Evolutionary conservation across 2,329 filamentous ascomycete species (phyloP).

Genomic region (Epichloe amarillans): DNA sequence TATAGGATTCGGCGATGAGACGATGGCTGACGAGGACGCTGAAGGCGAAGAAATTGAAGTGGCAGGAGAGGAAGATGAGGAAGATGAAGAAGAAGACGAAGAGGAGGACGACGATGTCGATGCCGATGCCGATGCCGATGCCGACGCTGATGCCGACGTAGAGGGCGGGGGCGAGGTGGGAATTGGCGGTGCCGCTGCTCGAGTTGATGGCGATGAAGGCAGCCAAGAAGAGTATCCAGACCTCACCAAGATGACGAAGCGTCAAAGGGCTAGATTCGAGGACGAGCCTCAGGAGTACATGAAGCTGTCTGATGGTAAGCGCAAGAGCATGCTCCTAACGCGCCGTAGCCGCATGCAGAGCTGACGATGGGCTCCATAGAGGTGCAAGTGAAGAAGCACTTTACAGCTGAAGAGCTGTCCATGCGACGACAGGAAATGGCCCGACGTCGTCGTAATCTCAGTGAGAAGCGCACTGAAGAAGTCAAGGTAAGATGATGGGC

Average conservation of each 20-base stretch:
- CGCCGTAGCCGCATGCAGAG: background rate
- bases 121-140: constrained; percentile 25
- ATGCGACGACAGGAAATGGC: constrained; percentile 52
- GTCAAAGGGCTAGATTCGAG: constrained; percentile 46
- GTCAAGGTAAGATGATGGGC: constrained; percentile 35
- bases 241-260: constrained; percentile 46
- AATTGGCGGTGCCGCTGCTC: constrained; percentile 23
- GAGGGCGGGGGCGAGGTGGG: constrained; percentile 20
- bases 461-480: constrained; percentile 51
- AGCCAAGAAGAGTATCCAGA: constrained; percentile 39
- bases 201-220: constrained; percentile 29
- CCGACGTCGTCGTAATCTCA: constrained; percentile 46
- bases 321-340: background rate
- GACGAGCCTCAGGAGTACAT: constrained; percentile 41
- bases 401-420: constrained; percentile 47
- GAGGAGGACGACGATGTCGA: constrained; percentile 24
- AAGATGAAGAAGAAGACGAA: constrained; percentile 26
- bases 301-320: constrained; percentile 47
- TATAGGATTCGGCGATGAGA: constrained; percentile 29
- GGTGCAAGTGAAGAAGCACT: constrained; percentile 49
- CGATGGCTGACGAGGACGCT: constrained; percentile 33
- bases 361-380: constrained; percentile 25
- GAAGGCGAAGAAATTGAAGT: constrained; percentile 32
- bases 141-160: constrained; percentile 21
- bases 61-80: constrained; percentile 29